Conservation (phyloP, 441 rosid genomes). For the Manihot esculenta region DNA sequence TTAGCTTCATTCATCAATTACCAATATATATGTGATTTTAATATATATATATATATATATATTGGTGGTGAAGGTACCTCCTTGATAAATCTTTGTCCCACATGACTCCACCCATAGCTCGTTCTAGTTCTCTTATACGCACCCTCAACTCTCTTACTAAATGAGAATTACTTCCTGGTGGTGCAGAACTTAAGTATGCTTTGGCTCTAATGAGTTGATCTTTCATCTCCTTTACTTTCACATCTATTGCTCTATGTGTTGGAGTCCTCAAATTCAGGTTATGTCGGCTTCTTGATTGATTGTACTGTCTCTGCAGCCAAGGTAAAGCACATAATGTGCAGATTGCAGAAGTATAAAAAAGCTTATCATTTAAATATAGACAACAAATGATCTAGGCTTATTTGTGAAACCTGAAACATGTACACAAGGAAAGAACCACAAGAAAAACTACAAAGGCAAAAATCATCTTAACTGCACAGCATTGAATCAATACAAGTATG, state of each 20-base stretch:
- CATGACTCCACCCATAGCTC: conserved; percentile 51
- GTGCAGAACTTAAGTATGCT: conserved; percentile 66
- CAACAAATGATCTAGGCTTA: too few species aligned
- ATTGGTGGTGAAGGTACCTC: conserved; percentile 43
- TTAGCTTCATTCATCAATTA: neutral
- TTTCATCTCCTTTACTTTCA: conserved; percentile 64
- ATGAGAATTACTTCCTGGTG: conserved; percentile 72
- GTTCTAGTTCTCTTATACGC: conserved; percentile 72
- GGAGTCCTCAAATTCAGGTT: conserved; percentile 35
- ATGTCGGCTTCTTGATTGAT: conserved; percentile 27
- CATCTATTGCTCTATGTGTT: conserved; percentile 44
- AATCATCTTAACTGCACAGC: neutral
- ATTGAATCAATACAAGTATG: neutral
- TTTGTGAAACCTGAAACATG: neutral
- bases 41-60: too few species aligned
- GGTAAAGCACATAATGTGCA: conserved; percentile 9
- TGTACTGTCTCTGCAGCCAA: conserved; percentile 43
- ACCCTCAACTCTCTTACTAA: conserved; percentile 70
- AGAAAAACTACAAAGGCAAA: neutral
- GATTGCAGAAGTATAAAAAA: neutral
- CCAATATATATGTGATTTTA: neutral
- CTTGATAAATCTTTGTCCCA: conserved; percentile 73
- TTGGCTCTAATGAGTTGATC: conserved; percentile 81
- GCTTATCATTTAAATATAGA: neutral
- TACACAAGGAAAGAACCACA: neutral